Base-by-base conservation (phyloP, 1,284 basidiomycete genomes). In the Pseudozyma sp. region DNA sequence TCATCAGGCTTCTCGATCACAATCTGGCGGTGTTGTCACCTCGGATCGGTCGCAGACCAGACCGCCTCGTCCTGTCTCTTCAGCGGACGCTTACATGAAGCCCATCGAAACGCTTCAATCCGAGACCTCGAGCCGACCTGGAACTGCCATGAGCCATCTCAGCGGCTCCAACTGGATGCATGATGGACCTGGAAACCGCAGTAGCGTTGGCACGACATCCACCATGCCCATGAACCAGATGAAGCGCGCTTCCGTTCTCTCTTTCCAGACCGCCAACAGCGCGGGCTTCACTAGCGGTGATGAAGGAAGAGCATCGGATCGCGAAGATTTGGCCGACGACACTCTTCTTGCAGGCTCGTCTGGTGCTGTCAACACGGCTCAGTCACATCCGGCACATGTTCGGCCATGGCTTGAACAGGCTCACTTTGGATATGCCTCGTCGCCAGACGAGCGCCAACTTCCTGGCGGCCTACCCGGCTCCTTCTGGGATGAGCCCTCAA, bases 201-300 rank as follows among this genome's bases (percentile, higher is more conserved):
- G 68, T 61, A 76, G 73, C 52, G 54, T 74, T 42, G 66, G 62
- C 39, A 77, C 75, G 31, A 57, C 58, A 14, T 54, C 65, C 25
- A 76, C 58, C 42, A 43, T 19, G 0, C 59, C 64, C 8, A 18
- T 62, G 21, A 77, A 68, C n/a, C 63, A 70, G 45, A 19, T 54
- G 25, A 78, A 73, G 56, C 70, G 80, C 11, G 77, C 66, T 9
- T 80, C 78, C 2, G 72, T 79, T 31, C 71, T 81, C 18, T 81
- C 79, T 2, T 82, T 82, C 48, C 79, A 82, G 65, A 82, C 80
- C 1, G 80, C 80, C n/a, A 65, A 79, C 47, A 77, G 74, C 50
- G 80, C 77, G 34, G 73, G 69, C 48, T 72, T 78, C 58, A 70
- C 65, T 19, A 72, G 72, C 50, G 76, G 58, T 52, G 72, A 76